These are phyloP conservation scores for Zygoascus tannicola DNA, from an alignment of 805 yeast species.

Conservation along the genomic window DNA sequence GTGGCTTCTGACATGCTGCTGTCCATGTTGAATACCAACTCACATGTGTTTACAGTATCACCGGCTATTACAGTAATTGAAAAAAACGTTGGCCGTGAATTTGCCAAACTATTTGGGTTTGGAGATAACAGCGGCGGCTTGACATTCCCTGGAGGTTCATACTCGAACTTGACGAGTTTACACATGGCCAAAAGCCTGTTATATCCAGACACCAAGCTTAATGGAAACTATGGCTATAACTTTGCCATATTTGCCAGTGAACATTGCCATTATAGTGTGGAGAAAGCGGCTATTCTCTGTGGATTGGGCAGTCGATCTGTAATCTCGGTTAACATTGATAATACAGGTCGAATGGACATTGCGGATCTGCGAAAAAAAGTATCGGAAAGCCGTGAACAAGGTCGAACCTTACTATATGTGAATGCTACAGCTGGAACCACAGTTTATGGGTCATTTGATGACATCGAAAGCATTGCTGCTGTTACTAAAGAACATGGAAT, in stretches of 20 bases:
- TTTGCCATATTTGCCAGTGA: conserved; percentile 64
- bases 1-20: conserved; percentile 61
- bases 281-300: conserved; percentile 66
- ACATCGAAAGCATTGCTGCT: conserved; percentile 44
- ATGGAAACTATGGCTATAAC: conserved; percentile 44
- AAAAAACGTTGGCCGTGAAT: conserved; percentile 53
- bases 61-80: conserved; percentile 73
- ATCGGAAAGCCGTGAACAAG: conserved; percentile 36
- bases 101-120: conserved; percentile 60
- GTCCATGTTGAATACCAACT: conserved; percentile 67
- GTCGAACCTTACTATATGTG: conserved; percentile 62
- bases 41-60: conserved; percentile 76
- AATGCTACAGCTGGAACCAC: conserved; percentile 88
- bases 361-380: conserved; percentile 40
- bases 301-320: conserved; percentile 61
- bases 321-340: conserved; percentile 51
- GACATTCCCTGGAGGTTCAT: conserved; percentile 81
- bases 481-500: conserved; percentile 46
- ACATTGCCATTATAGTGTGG: conserved; percentile 74
- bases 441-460: conserved; percentile 76
- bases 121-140: conserved; percentile 62
- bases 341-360: conserved; percentile 48
- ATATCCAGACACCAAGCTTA: conserved; percentile 58
- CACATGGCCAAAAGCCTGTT: conserved; percentile 62
- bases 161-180: conserved; percentile 72